Evolutionary conservation across 2,329 filamentous ascomycete genomes (phyloP).

Genomic region (Cladosporium sphaerospermum): DNA sequence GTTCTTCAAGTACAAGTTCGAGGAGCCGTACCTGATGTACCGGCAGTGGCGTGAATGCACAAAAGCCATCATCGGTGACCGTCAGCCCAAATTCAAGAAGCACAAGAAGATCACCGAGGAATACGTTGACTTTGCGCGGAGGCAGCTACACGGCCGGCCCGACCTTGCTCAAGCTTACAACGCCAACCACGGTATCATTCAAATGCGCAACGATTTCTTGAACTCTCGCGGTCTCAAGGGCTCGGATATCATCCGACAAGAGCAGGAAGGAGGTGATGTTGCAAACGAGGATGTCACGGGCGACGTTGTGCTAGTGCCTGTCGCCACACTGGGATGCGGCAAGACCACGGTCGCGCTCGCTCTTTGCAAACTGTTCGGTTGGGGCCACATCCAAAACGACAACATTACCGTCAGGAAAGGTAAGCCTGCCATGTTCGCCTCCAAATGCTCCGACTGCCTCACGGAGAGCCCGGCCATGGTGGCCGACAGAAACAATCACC

Average conservation of each 20-base stretch:
- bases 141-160: constrained; percentile 63
- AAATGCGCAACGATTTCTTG: constrained; percentile 81
- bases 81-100: constrained; percentile 72
- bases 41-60: constrained; percentile 97
- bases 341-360: constrained; percentile 90
- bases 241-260: constrained; percentile 75
- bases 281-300: constrained; percentile 51
- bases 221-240: constrained; percentile 77
- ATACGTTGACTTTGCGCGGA: constrained; percentile 76
- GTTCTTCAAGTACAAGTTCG: constrained; percentile 99
- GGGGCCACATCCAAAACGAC: constrained; percentile 95
- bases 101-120: constrained; percentile 85
- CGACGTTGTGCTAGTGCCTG: constrained; percentile 77
- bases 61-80: constrained; percentile 74
- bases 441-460: constrained; percentile 61
- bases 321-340: constrained; percentile 91
- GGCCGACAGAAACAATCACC: constrained; percentile 91
- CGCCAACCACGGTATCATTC: constrained; percentile 90
- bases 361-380: constrained; percentile 74
- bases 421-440: constrained; percentile 72
- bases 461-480: constrained; percentile 65
- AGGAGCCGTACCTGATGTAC: constrained; percentile 98
- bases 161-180: constrained; percentile 66
- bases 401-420: constrained; percentile 74
- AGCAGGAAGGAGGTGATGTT: constrained; percentile 51